phyloP scores from a whole-genome alignment of 2,329 filamentous ascomycete genomes.

The Colletotrichum lupini region DNA sequence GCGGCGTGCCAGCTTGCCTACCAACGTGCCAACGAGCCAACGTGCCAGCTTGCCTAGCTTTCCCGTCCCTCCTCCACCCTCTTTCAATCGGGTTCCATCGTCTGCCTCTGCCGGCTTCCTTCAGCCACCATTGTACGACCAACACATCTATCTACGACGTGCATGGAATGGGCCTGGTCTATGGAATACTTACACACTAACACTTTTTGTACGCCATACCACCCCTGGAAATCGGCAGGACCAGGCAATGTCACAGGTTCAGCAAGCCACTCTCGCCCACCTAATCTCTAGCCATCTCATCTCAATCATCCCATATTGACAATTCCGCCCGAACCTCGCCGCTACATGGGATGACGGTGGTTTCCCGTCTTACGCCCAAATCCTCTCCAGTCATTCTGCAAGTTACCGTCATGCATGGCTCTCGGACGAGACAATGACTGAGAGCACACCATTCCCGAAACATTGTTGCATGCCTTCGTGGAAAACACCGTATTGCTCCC shows the following conservation, averaged over 20 bases:
- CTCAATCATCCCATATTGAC: conserved; percentile 7
- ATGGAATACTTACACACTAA: background rate
- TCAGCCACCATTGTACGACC: background rate
- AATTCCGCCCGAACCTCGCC: background rate
- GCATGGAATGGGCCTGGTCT: background rate
- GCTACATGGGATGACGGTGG: background rate
- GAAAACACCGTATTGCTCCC: background rate
- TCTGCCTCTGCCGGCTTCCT: background rate
- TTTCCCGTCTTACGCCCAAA: background rate
- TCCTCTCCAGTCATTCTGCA: background rate
- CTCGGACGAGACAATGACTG: background rate
- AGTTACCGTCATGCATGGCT: background rate
- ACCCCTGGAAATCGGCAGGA: conserved; percentile 6
- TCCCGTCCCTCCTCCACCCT: background rate
- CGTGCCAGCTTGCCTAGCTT: background rate
- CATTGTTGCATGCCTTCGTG: background rate
- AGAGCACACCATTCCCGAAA: background rate
- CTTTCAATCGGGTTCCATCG: background rate
- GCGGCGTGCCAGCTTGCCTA: background rate
- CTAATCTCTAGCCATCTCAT: background rate
- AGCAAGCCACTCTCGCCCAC: conserved; percentile 26
- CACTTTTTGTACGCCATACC: background rate
- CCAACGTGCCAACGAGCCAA: background rate
- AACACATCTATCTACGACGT: background rate
- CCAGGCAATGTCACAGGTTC: conserved; percentile 9